Conservation (phyloP, 129 eudicot genomes). For the Logfia minima region DNA sequence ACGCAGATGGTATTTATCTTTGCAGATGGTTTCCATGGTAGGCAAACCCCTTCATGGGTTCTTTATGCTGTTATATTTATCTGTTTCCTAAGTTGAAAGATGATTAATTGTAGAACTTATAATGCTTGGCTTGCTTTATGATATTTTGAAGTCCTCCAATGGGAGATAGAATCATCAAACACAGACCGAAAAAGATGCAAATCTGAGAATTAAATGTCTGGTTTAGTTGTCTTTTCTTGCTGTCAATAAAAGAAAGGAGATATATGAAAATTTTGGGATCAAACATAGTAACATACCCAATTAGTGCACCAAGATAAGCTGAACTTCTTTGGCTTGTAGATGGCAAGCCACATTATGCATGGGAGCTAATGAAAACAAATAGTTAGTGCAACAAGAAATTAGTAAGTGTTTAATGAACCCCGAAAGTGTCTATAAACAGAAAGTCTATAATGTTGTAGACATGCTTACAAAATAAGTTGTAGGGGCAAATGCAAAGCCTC, state of each 20-base stretch:
- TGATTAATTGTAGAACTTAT: slow-evolving; percentile 57
- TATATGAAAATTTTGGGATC: not conserved
- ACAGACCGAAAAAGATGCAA: slow-evolving; percentile 62
- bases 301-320: slow-evolving; percentile 67
- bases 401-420: not conserved
- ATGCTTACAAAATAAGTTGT: slow-evolving; percentile 62
- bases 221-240: not conserved
- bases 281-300: slow-evolving; percentile 66
- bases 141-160: slow-evolving; percentile 67
- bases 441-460: not conserved
- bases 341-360: slow-evolving; percentile 73
- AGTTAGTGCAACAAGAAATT: not conserved
- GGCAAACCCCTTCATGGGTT: slow-evolving; percentile 15
- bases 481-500: slow-evolving; percentile 71
- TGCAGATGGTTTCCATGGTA: slow-evolving; percentile 18
- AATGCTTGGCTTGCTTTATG: slow-evolving; percentile 48
- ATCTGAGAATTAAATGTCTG: slow-evolving; percentile 40
- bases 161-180: slow-evolving; percentile 65
- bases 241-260: not conserved
- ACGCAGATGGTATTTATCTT: slow-evolving; percentile 18
- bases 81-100: not conserved
- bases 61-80: slow-evolving; percentile 27
- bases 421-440: not conserved
- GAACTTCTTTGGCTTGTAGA: slow-evolving; percentile 64
- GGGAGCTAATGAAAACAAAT: slow-evolving; percentile 49